A percentile compares a stretch with the other conserved stretches of the same genome.
Conservation (phyloP, 768 basidiomycete genomes). For the Thelephora ganbajun region DNA sequence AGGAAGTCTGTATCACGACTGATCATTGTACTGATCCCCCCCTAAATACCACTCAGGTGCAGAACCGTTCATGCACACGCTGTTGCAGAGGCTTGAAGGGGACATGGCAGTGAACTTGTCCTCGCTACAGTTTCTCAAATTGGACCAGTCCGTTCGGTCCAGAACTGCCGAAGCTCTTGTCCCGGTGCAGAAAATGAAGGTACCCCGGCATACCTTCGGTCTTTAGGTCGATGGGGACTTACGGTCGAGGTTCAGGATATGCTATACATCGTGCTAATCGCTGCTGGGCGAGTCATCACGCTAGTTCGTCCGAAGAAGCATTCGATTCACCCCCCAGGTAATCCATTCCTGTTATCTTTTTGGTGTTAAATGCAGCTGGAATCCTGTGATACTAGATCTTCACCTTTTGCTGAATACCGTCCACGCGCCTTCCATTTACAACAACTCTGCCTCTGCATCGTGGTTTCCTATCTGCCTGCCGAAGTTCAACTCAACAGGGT, state of each 20-base stretch:
- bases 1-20: not conserved
- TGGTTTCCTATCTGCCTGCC: constrained; percentile 97
- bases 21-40: not conserved
- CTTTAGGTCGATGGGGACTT: not conserved
- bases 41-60: constrained; percentile 38
- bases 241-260: constrained; percentile 45
- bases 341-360: constrained; percentile 1
- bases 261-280: constrained; percentile 82
- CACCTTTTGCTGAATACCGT: constrained; percentile 90
- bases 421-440: constrained; percentile 63
- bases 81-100: constrained; percentile 56
- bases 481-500: constrained; percentile 79
- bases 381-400: constrained; percentile 39
- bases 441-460: constrained; percentile 67
- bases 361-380: constrained; percentile 1
- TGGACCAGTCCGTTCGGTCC: constrained; percentile 57
- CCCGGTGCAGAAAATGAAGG: constrained; percentile 71
- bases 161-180: constrained; percentile 71
- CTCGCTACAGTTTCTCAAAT: constrained; percentile 64
- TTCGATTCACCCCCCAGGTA: constrained; percentile 88
- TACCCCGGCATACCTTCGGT: constrained; percentile 14
- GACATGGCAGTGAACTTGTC: constrained; percentile 77
- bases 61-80: constrained; percentile 62
- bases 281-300: constrained; percentile 65
- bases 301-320: constrained; percentile 85